Evolutionary conservation across 2,329 filamentous ascomycete species (phyloP).

Genomic region (Alternaria brassicicola): DNA sequence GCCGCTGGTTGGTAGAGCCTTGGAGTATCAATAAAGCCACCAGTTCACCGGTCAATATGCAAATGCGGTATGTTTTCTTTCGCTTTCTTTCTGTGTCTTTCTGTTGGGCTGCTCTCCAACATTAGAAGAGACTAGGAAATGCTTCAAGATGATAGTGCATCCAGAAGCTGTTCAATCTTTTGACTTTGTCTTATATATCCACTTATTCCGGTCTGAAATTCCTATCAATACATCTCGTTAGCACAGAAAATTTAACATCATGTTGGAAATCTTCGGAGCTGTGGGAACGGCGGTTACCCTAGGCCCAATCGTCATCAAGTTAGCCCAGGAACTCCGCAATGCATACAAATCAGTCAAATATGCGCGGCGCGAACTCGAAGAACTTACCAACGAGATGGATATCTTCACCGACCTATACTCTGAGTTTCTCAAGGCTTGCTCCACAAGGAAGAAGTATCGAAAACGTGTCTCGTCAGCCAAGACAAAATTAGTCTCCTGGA

Average conservation of each 20-base stretch:
- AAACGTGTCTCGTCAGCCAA: not conserved
- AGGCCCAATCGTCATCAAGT: not conserved
- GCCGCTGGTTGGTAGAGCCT: not conserved
- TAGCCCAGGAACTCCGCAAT: not conserved
- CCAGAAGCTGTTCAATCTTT: not conserved
- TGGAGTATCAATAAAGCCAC: not conserved
- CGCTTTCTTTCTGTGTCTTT: fast-evolving
- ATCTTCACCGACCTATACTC: constrained; percentile 4
- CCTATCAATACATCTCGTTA: not conserved
- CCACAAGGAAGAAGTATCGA: not conserved
- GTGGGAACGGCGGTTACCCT: not conserved
- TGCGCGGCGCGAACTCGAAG: constrained; percentile 9
- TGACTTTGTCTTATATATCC: not conserved
- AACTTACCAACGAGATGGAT: constrained; percentile 6
- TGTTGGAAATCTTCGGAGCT: not conserved
- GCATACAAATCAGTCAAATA: not conserved
- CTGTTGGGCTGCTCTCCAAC: no score
- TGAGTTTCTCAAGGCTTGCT: not conserved
- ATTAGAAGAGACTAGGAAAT: not conserved
- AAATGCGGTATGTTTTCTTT: not conserved
- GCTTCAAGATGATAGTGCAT: not conserved
- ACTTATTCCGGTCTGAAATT: not conserved
- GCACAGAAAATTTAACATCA: not conserved
- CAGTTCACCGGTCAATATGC: not conserved
- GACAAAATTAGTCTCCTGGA: not conserved